Base-by-base conservation (phyloP, 441 rosid genomes). In the Gossypium gossypioides region DNA sequence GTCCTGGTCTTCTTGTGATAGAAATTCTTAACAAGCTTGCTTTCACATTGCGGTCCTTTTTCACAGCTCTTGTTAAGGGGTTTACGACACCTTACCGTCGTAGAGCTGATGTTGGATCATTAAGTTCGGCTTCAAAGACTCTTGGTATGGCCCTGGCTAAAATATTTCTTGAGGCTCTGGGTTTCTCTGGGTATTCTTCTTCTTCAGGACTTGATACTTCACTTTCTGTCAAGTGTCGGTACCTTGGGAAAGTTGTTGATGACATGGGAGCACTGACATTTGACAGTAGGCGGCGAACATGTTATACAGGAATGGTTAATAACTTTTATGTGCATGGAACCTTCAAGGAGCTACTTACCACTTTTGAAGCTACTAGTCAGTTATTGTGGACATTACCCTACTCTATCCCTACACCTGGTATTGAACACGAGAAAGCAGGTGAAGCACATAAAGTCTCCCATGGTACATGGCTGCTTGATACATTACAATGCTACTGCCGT, bases 341-440 rank as follows among this genome's bases (percentile, higher is more conserved):
- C 55, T 91, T 95, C 60, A 92, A 81, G 87, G 91, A 92, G 80
- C 84, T 95, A 72, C 90, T 95, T 15, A 89, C 92, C 59, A 95
- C 99, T 51, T 95, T 95, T 83, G 98, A 88, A 83, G 99, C 98
- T 54, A 95, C 98, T 12, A 92, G 97, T 81, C 96, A 91, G 81
- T 77, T 92, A 82, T 81, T 92, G 56, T 95, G 96, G 97, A 82
- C 89, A 2, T 76, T 81, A 7, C 97, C 98, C 0, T 79, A 76
- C 74, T 82, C 91, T 55, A 58, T 87, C 55, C 84, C 86, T 60
- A 73, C 90, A 24, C 67, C 87, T 21, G 82, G 78, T 69, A 60
- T 73, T 84, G 97, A 89, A 74, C 80, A 84, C 61, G 89, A 88
- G 69, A 92, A 92, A 78, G 81, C 86, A 62, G 86, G 77, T 71